Evolutionary conservation across 768 basidiomycete species (phyloP).

Genomic region (Mycena latifolia): DNA sequence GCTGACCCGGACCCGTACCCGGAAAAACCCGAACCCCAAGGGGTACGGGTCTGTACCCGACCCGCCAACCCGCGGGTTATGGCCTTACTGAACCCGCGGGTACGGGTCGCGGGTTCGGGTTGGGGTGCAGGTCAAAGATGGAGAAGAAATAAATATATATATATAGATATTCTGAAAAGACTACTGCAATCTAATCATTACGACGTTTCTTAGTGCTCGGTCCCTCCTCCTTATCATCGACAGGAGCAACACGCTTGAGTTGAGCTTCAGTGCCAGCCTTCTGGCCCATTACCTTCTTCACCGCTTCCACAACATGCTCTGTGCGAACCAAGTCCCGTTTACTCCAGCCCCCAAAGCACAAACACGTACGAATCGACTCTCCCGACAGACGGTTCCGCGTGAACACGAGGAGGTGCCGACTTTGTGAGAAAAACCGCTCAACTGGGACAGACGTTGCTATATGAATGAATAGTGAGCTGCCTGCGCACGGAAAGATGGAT

Average conservation of each 20-base stretch:
- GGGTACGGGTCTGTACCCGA: constrained; percentile 17
- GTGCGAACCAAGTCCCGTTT: neutral
- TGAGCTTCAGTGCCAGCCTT: too few relatives aligned
- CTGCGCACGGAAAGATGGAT: neutral
- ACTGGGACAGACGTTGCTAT: neutral
- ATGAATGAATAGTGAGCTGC: neutral
- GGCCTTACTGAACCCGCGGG: constrained; percentile 5
- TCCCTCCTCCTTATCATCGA: too few relatives aligned
- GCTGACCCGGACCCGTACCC: constrained; percentile 11
- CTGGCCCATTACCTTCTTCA: neutral
- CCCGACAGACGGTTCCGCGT: neutral
- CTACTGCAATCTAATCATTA: too few relatives aligned
- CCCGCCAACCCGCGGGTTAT: constrained; percentile 12
- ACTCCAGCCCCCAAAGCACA: neutral
- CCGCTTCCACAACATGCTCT: neutral
- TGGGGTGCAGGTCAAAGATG: too few relatives aligned
- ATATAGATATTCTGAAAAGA: too few relatives aligned
- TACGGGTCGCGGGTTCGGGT: constrained; percentile 11
- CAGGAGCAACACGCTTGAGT: too few relatives aligned
- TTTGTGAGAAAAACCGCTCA: neutral
- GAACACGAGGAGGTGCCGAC: neutral
- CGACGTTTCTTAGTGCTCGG: too few relatives aligned
- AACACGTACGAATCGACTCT: neutral
- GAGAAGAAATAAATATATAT: too few relatives aligned
- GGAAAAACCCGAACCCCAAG: constrained; percentile 18